Percentiles rank a stretch among this genome's conserved stretches.
Conservation (phyloP, 495 filamentous ascomycete species). For the Wilcoxina mikolae region DNA sequence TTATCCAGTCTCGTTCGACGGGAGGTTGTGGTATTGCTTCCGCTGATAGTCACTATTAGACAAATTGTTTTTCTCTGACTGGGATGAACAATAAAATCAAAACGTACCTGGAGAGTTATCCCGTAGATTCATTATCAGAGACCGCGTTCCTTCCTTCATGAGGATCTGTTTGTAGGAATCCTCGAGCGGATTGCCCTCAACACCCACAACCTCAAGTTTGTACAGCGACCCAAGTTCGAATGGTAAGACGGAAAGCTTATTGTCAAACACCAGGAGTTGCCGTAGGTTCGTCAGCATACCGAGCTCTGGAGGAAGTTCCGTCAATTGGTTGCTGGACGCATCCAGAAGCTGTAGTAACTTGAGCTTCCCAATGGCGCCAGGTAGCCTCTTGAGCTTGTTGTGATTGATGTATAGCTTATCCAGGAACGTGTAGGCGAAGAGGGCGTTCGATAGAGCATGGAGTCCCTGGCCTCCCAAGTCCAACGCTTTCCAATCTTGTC, state of each 20-base stretch:
- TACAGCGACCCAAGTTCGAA: constrained; percentile 77
- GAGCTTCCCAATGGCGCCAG: constrained; percentile 62
- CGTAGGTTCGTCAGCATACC: constrained; percentile 87
- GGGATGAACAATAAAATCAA: constrained; percentile 5
- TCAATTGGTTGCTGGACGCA: constrained; percentile 72
- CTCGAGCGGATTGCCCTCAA: constrained; percentile 79
- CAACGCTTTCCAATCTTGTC: constrained; percentile 78
- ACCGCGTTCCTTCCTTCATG: constrained; percentile 71
- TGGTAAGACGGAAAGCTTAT: constrained; percentile 66
- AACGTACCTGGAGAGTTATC: constrained; percentile 68
- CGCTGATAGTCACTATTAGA: constrained; percentile 28
- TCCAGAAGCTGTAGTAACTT: constrained; percentile 67
- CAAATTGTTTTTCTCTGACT: constrained; percentile 11
- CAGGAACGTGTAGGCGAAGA: constrained; percentile 78
- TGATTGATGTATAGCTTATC: constrained; percentile 80
- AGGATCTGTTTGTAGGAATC: constrained; percentile 57
- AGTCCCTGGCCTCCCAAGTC: constrained; percentile 91
- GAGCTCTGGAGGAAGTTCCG: constrained; percentile 73
- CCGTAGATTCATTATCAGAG: constrained; percentile 63
- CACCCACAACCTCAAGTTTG: constrained; percentile 70
- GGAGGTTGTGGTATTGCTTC: constrained; percentile 50
- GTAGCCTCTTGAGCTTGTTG: constrained; percentile 68
- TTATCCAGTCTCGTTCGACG: constrained; percentile 52
- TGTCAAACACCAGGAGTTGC: constrained; percentile 71
- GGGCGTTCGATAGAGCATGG: constrained; percentile 54